Conservation (phyloP, 148 eudicot genomes). For the Nepenthes mirabilis region DNA sequence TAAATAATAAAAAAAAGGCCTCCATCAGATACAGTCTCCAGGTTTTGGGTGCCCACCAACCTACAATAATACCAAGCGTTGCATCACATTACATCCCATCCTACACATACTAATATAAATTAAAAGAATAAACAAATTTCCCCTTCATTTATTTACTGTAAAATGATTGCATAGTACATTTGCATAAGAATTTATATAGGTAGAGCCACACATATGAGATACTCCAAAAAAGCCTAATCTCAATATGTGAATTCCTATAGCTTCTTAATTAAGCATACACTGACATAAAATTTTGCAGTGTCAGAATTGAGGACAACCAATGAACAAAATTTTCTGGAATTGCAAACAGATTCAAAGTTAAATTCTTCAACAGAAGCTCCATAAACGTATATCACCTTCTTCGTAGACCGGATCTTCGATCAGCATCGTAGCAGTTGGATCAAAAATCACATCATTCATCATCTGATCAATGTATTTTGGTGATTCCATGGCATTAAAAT, state of each 20-base stretch:
- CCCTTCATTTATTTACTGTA: no score
- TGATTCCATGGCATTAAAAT: slow-evolving; percentile 24
- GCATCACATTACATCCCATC: no score
- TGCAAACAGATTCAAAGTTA: background rate
- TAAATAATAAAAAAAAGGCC: no score
- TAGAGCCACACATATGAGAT: slow-evolving; percentile 2
- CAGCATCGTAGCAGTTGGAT: slow-evolving; percentile 19
- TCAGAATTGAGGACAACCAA: slow-evolving; percentile 20
- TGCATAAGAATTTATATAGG: background rate
- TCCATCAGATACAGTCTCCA: no score
- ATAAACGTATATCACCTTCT: slow-evolving; percentile 56
- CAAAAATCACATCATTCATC: slow-evolving; percentile 35
- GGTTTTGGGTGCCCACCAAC: no score
- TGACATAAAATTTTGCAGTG: no score
- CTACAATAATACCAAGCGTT: no score
- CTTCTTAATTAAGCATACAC: background rate
- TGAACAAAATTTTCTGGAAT: slow-evolving; percentile 3
- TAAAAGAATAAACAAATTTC: no score
- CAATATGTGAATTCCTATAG: background rate
- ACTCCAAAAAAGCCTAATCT: slow-evolving; percentile 1
- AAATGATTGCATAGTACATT: no score
- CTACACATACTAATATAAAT: no score
- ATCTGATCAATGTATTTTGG: slow-evolving; percentile 41
- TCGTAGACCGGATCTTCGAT: slow-evolving; percentile 32
- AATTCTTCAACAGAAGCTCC: slow-evolving; percentile 54